Conservation (phyloP, 306 rosid species). For the Vigna mungo region DNA sequence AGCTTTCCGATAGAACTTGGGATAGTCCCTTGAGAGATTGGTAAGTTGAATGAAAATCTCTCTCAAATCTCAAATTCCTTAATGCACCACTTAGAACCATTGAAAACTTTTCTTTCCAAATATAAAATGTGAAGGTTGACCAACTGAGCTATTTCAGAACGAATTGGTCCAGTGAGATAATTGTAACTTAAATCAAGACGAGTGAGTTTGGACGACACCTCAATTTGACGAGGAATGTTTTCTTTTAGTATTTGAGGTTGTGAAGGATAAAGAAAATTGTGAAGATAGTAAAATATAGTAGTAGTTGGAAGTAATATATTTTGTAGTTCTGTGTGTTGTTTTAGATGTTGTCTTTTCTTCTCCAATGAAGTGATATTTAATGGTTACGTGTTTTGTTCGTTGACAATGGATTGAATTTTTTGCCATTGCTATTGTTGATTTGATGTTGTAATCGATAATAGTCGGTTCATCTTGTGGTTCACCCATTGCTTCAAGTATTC, state of each 20-base stretch:
- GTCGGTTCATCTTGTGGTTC: too few relatives aligned
- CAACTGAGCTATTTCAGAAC: neutral
- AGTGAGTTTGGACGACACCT: neutral
- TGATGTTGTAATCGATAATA: too few relatives aligned
- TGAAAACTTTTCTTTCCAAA: neutral
- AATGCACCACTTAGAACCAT: neutral
- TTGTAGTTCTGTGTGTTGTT: too few relatives aligned
- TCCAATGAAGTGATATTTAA: too few relatives aligned
- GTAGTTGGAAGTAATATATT: too few relatives aligned
- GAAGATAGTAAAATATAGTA: too few relatives aligned
- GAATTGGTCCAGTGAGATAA: neutral
- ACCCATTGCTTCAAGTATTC: too few relatives aligned
- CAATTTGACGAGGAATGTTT: conserved; percentile 34
- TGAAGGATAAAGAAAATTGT: neutral
- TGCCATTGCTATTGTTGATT: too few relatives aligned
- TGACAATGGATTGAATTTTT: too few relatives aligned
- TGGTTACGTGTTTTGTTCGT: too few relatives aligned
- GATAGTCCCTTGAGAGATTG: conserved; percentile 8
- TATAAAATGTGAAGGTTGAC: neutral
- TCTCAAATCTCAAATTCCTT: neutral
- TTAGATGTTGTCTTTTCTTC: too few relatives aligned
- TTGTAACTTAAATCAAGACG: neutral
- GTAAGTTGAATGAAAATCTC: neutral
- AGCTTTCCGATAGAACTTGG: too few relatives aligned
- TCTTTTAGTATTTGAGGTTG: neutral